phyloP scores from a whole-genome alignment of 2,329 filamentous ascomycete genomes.

The Aspergillus thermomutatus region DNA sequence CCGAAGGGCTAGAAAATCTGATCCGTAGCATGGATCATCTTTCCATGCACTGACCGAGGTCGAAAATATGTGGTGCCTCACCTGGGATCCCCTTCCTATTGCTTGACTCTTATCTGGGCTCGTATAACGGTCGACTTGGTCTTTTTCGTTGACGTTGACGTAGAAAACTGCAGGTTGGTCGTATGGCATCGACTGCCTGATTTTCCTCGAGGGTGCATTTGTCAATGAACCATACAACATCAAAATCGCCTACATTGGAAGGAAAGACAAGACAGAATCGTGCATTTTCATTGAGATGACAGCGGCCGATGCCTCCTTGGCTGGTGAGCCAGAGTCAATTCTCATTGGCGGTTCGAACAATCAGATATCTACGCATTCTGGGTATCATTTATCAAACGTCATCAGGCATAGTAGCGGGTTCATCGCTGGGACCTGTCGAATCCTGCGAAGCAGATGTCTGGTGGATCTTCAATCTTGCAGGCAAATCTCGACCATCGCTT shows the following conservation, averaged over 20 bases:
- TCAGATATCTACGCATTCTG: not conserved
- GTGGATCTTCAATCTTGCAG: not conserved
- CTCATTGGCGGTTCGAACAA: not conserved
- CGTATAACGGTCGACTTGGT: not conserved
- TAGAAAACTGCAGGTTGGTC: not conserved
- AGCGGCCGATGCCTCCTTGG: not conserved
- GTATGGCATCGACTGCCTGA: not conserved
- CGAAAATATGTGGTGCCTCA: too few relatives aligned
- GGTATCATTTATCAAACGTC: not conserved
- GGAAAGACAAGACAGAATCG: not conserved
- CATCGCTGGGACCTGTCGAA: not conserved
- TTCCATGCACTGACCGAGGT: not conserved
- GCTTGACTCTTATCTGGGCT: not conserved
- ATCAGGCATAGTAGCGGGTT: not conserved
- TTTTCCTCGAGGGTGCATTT: not conserved
- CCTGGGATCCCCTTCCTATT: not conserved
- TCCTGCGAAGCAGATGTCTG: not conserved
- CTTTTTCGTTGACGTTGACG: not conserved
- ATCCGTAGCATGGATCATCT: constrained; percentile 8
- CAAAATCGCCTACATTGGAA: not conserved
- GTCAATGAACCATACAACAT: not conserved
- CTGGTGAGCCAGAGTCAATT: not conserved
- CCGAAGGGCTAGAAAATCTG: constrained; percentile 8
- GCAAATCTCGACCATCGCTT: not conserved
- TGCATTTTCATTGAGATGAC: not conserved